Evolutionary conservation across 2,329 filamentous ascomycete genomes (phyloP).

Genomic region (Apiospora sp.): DNA sequence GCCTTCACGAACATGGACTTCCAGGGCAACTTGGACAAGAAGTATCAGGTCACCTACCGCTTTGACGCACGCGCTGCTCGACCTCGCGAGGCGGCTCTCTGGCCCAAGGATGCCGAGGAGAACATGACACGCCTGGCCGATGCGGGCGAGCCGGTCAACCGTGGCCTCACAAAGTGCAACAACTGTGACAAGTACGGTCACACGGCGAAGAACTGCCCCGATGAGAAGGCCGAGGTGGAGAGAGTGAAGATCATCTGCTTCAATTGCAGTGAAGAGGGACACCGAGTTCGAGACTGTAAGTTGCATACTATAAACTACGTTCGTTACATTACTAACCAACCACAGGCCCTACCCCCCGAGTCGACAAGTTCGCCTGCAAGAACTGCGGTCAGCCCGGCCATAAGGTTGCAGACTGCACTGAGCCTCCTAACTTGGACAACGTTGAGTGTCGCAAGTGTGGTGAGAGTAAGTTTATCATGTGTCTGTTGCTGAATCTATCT

Average conservation of each 20-base stretch:
- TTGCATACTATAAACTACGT: conserved; percentile 32
- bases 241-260: conserved; percentile 63
- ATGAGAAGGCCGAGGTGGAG: conserved; percentile 62
- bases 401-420: conserved; percentile 58
- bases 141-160: conserved; percentile 69
- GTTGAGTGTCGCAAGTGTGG: conserved; percentile 73
- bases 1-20: conserved; percentile 77
- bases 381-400: conserved; percentile 70
- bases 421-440: conserved; percentile 67
- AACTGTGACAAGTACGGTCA: conserved; percentile 74
- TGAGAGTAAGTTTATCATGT: conserved; percentile 55
- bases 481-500: neutral
- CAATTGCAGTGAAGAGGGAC: conserved; percentile 70
- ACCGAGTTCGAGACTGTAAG: conserved; percentile 75
- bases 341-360: conserved; percentile 65
- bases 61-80: conserved; percentile 65
- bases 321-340: conserved; percentile 30
- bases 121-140: conserved; percentile 70
- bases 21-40: conserved; percentile 71
- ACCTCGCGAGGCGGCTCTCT: conserved; percentile 65
- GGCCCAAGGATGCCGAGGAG: conserved; percentile 66
- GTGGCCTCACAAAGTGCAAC: conserved; percentile 65
- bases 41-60: conserved; percentile 70
- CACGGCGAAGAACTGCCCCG: conserved; percentile 63
- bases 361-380: conserved; percentile 71